Conservation (phyloP, 2,329 filamentous ascomycete genomes). For the Fusarium veterinarium region DNA sequence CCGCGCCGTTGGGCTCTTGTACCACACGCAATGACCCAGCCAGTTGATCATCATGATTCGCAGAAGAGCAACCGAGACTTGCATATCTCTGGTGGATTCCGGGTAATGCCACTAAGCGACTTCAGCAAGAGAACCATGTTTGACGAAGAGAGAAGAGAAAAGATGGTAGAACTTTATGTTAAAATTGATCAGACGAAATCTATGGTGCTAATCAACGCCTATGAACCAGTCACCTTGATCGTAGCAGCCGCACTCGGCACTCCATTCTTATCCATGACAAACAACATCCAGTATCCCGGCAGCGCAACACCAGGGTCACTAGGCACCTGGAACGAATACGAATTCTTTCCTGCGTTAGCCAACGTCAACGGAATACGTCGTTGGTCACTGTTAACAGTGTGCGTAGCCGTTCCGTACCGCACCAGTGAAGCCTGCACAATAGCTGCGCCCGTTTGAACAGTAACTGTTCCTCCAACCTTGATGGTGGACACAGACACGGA, state of each 20-base stretch:
- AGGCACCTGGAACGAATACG: constrained; percentile 26
- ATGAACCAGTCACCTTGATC: constrained; percentile 10
- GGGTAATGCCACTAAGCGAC: not conserved
- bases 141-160: not conserved
- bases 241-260: constrained; percentile 33
- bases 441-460: not conserved
- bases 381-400: constrained; percentile 35
- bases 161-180: accelerated
- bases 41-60: not conserved
- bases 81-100: not conserved
- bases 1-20: not conserved
- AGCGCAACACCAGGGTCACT: constrained; percentile 29
- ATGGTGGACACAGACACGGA: not conserved
- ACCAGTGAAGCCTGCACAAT: constrained; percentile 11
- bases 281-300: constrained; percentile 40
- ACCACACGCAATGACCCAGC: not conserved
- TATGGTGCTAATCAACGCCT: not conserved
- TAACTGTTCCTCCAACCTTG: constrained; percentile 17
- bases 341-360: not conserved
- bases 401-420: constrained; percentile 30
- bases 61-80: accelerated
- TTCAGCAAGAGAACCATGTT: not conserved
- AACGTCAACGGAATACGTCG: constrained; percentile 22
- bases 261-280: constrained; percentile 31
- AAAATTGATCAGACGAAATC: not conserved